phyloP scores from a whole-genome alignment of 768 basidiomycete genomes.

The Auricularia auricula-judae region DNA sequence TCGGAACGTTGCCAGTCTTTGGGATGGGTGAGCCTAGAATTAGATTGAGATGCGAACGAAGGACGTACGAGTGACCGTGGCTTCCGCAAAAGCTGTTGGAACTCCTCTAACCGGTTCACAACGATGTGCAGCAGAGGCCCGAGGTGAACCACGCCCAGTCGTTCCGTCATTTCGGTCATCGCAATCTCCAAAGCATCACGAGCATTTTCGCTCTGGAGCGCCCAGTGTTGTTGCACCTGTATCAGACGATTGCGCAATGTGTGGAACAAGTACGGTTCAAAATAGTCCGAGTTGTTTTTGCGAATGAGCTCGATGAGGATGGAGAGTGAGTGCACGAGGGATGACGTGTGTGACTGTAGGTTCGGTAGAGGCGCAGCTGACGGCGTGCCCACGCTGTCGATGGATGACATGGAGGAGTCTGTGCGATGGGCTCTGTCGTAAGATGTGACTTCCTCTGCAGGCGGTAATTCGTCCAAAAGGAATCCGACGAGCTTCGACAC shows the following conservation, averaged over 20 bases:
- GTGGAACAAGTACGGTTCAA: slow-evolving; percentile 95
- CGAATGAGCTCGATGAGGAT: slow-evolving; percentile 90
- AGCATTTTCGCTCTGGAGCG: slow-evolving; percentile 40
- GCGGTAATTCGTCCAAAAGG: slow-evolving; percentile 57
- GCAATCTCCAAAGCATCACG: slow-evolving; percentile 58
- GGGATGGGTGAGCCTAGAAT: slow-evolving; percentile 5
- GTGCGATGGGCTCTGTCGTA: not conserved
- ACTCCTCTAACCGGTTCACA: slow-evolving; percentile 51
- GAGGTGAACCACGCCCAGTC: slow-evolving; percentile 85
- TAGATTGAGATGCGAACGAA: slow-evolving; percentile 3
- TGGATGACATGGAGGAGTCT: not conserved
- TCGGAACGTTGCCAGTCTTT: slow-evolving; percentile 56
- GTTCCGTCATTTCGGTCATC: slow-evolving; percentile 71
- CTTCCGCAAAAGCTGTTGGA: slow-evolving; percentile 56
- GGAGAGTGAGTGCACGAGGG: slow-evolving; percentile 75
- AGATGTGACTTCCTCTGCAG: slow-evolving; percentile 15
- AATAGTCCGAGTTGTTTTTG: slow-evolving; percentile 97
- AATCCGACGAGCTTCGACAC: slow-evolving; percentile 63
- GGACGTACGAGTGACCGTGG: slow-evolving; percentile 69
- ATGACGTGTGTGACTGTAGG: slow-evolving; percentile 54
- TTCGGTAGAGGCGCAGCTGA: slow-evolving; percentile 15
- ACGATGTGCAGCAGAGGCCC: slow-evolving; percentile 70
- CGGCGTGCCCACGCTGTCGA: not conserved
- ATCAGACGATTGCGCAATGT: slow-evolving; percentile 86
- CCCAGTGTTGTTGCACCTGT: slow-evolving; percentile 65